Conservation (phyloP, 1,139 yeast species). For the Taphrina confusa region DNA sequence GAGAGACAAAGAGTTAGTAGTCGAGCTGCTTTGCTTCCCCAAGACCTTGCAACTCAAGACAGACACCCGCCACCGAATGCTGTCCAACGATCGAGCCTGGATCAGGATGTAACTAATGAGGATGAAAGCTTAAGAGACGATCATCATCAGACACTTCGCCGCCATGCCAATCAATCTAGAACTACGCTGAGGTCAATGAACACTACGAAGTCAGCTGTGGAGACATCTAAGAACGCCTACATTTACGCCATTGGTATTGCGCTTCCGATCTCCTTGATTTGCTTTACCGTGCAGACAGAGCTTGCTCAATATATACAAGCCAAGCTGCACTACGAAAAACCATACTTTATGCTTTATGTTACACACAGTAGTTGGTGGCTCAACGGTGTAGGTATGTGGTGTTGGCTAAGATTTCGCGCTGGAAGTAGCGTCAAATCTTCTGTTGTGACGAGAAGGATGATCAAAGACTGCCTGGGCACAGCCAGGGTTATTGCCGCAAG, state of each 20-base stretch:
- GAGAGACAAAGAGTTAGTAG: constrained; percentile 8
- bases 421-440: constrained; percentile 67
- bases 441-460: constrained; percentile 43
- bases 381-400: constrained; percentile 33
- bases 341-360: constrained; percentile 63
- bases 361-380: constrained; percentile 80
- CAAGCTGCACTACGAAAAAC: constrained; percentile 62
- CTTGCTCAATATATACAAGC: constrained; percentile 70
- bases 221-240: constrained; percentile 17
- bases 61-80: too few species aligned
- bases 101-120: too few species aligned
- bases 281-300: constrained; percentile 80
- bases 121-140: not conserved
- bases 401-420: constrained; percentile 45
- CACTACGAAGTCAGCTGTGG: constrained; percentile 10
- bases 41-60: not conserved
- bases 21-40: constrained; percentile 11
- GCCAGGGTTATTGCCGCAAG: constrained; percentile 39
- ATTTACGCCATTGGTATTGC: constrained; percentile 48
- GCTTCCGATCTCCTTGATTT: constrained; percentile 59
- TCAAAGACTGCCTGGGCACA: constrained; percentile 40
- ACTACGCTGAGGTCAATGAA: constrained; percentile 18
- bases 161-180: constrained; percentile 11
- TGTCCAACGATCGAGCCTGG: too few species aligned
- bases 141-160: constrained; percentile 5